Conservation (phyloP, 768 basidiomycete species). For the Phlegmacium glaucopus region DNA sequence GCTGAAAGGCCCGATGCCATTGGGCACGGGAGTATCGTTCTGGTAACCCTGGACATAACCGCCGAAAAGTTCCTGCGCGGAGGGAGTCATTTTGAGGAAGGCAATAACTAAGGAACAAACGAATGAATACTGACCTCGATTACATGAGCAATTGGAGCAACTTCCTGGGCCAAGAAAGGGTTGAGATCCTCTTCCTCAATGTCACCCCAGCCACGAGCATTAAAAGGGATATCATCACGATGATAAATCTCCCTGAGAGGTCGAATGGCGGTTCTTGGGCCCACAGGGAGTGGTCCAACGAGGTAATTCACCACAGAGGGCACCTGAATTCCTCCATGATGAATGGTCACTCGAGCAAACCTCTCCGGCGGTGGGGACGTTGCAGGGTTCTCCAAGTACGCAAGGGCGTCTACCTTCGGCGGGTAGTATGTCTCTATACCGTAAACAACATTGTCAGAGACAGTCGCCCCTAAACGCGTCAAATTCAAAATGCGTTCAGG, state of each 20-base stretch:
- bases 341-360: slow-evolving; percentile 48
- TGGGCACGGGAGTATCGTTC: slow-evolving; percentile 48
- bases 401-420: slow-evolving; percentile 42
- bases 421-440: slow-evolving; percentile 49
- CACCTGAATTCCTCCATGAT: slow-evolving; percentile 39
- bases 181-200: slow-evolving; percentile 29
- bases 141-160: slow-evolving; percentile 35
- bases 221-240: slow-evolving; percentile 48
- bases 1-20: slow-evolving; percentile 52
- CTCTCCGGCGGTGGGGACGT: slow-evolving; percentile 26
- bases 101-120: not conserved
- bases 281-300: slow-evolving; percentile 54
- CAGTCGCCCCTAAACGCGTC: slow-evolving; percentile 24
- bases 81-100: not conserved
- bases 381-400: slow-evolving; percentile 38
- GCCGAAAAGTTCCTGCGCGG: slow-evolving; percentile 44
- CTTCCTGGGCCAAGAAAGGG: slow-evolving; percentile 27
- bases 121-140: slow-evolving; percentile 35
- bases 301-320: slow-evolving; percentile 53
- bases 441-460: slow-evolving; percentile 49
- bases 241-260: slow-evolving; percentile 50
- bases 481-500: slow-evolving; percentile 45
- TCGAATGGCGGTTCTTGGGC: slow-evolving; percentile 34
- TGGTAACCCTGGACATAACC: slow-evolving; percentile 38
- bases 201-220: slow-evolving; percentile 39